These are phyloP conservation scores for Fusarium nygamai DNA, from an alignment of 2,329 filamentous ascomycete genomes.

Conservation along the genomic window DNA sequence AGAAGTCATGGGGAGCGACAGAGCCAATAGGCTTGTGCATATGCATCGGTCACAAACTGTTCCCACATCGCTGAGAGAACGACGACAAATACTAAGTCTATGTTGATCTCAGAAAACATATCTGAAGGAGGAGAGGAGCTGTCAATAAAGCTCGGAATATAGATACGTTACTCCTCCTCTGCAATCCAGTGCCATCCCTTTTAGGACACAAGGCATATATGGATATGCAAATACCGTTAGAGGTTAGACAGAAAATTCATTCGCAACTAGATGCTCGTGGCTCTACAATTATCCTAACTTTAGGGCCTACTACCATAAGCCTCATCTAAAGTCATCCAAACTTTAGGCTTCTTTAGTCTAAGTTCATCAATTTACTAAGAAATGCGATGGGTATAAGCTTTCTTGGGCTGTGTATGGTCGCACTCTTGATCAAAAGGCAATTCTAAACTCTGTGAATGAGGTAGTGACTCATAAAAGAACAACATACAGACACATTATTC, in stretches of 20 bases:
- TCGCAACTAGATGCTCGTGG: too few species aligned
- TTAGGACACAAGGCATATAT: not conserved
- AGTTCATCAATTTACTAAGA: not conserved
- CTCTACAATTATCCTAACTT: too few species aligned
- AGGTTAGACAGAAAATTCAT: not conserved
- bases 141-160: not conserved
- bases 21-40: too few species aligned
- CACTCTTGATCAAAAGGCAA: not conserved
- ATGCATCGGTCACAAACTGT: not conserved
- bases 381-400: not conserved
- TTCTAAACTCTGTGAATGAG: not conserved
- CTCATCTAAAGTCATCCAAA: too few species aligned
- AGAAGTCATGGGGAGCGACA: not conserved
- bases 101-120: rapidly evolving
- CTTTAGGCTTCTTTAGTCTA: not conserved
- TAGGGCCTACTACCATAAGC: too few species aligned
- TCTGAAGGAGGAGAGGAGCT: rapidly evolving
- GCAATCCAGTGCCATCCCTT: rapidly evolving
- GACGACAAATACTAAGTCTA: rapidly evolving
- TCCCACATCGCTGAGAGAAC: rapidly evolving
- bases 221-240: not conserved
- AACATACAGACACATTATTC: rapidly evolving
- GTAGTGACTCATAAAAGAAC: not conserved
- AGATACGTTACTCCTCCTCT: rapidly evolving
- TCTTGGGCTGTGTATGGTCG: too few species aligned